These are phyloP conservation scores for Fusarium lateritium DNA, from an alignment of 2,329 filamentous ascomycete species.

Conservation along the genomic window DNA sequence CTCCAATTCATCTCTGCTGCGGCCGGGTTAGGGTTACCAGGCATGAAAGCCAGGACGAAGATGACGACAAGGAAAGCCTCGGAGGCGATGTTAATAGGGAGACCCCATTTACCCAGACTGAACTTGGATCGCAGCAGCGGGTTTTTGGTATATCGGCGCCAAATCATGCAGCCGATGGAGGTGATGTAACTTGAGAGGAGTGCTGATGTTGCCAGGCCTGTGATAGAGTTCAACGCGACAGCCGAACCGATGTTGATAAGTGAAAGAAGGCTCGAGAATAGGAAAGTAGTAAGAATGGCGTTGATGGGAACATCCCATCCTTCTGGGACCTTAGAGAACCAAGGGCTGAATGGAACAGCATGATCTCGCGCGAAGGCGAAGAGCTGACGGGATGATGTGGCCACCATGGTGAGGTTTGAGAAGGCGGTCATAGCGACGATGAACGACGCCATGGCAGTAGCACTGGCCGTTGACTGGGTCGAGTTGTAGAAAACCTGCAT, in stretches of 20 bases:
- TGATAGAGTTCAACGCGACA: conserved; percentile 39
- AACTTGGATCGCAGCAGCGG: conserved; percentile 39
- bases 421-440: conserved; percentile 44
- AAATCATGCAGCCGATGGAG: conserved; percentile 45
- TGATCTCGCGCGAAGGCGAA: conserved; percentile 44
- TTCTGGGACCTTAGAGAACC: conserved; percentile 35
- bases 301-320: conserved; percentile 44
- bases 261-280: conserved; percentile 36
- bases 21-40: conserved; percentile 34
- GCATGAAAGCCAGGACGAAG: conserved; percentile 44
- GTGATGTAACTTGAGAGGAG: conserved; percentile 44
- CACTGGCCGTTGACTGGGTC: conserved; percentile 32
- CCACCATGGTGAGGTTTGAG: conserved; percentile 44
- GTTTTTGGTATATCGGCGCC: conserved; percentile 33
- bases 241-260: conserved; percentile 46
- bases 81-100: conserved; percentile 37
- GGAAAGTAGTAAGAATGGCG: conserved; percentile 39
- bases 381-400: conserved; percentile 42
- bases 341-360: conserved; percentile 41
- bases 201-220: conserved; percentile 36
- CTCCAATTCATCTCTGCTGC: conserved; percentile 44
- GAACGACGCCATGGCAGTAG: conserved; percentile 40
- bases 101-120: conserved; percentile 35
- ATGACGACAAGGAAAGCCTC: conserved; percentile 39
- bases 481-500: conserved; percentile 46